Percentiles rank a stretch among this genome's conserved stretches.
Evolutionary conservation across 805 yeast genomes (phyloP).

Genomic region (Kurtzmaniella fragi): DNA sequence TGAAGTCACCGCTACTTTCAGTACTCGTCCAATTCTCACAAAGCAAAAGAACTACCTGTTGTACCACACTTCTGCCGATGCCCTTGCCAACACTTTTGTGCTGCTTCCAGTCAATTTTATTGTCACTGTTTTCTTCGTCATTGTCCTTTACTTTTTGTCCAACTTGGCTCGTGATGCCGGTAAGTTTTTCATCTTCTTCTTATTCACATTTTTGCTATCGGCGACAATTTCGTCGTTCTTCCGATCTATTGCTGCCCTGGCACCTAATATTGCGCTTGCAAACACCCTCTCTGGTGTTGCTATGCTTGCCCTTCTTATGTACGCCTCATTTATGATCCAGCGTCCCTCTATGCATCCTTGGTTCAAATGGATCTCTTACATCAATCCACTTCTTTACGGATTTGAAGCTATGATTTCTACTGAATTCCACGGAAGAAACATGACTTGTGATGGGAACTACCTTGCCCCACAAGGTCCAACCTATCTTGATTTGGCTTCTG

Average conservation of each 20-base stretch:
- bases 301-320: constrained; percentile 27
- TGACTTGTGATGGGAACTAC: constrained; percentile 18
- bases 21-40: constrained; percentile 21
- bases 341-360: constrained; percentile 30
- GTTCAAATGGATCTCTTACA: constrained; percentile 37
- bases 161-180: constrained; percentile 49
- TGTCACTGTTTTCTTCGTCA: constrained; percentile 15
- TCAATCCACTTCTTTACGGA: constrained; percentile 24
- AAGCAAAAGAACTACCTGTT: constrained; percentile 23
- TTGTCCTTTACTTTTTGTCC: constrained; percentile 23
- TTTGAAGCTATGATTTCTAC: constrained; percentile 24
- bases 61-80: constrained; percentile 25
- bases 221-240: constrained; percentile 51
- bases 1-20: constrained; percentile 29
- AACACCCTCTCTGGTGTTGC: constrained; percentile 50
- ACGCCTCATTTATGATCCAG: constrained; percentile 26
- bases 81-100: constrained; percentile 18
- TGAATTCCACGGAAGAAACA: constrained; percentile 25
- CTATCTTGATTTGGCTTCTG: constrained; percentile 11
- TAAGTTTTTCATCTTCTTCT: constrained; percentile 45
- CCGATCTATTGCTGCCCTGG: constrained; percentile 49
- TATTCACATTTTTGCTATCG: constrained; percentile 43
- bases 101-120: constrained; percentile 17
- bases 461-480: constrained; percentile 22
- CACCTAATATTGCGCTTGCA: constrained; percentile 51